A percentile compares a stretch with the other conserved stretches of the same genome.
Conservation (phyloP, 805 yeast species). For the Wickerhamiella kazuoi region DNA sequence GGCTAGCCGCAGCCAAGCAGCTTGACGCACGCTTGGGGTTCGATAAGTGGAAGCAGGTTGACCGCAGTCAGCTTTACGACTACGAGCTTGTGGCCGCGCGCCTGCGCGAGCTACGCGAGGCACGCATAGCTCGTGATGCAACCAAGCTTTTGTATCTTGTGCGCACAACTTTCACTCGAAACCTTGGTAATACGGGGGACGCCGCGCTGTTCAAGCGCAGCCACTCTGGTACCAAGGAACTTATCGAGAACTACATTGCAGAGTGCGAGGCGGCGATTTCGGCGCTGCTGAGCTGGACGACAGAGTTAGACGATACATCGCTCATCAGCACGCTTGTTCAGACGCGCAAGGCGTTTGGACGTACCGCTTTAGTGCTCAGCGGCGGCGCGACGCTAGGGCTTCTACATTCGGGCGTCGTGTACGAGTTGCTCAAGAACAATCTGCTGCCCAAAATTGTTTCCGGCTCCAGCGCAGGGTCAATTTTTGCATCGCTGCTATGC, state of each 20-base stretch:
- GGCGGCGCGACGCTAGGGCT: constrained; percentile 95
- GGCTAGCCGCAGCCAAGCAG: constrained; percentile 47
- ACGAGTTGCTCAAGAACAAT: constrained; percentile 55
- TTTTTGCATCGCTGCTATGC: constrained; percentile 76
- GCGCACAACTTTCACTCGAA: constrained; percentile 70
- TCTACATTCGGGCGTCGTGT: constrained; percentile 80
- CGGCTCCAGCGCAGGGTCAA: constrained; percentile 94
- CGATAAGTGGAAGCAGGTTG: constrained; percentile 51
- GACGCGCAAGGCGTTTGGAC: constrained; percentile 78
- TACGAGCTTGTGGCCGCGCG: constrained; percentile 37
- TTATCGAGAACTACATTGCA: constrained; percentile 65
- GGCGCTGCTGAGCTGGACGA: constrained; percentile 14
- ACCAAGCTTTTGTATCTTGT: constrained; percentile 50
- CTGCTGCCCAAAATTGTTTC: constrained; percentile 74
- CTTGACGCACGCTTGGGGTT: constrained; percentile 50
- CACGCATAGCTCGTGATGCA: constrained; percentile 42
- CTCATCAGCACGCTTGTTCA: constrained; percentile 65
- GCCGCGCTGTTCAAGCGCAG: constrained; percentile 59
- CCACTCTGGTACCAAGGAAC: constrained; percentile 65
- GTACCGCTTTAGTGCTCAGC: constrained; percentile 84
- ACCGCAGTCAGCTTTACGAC: constrained; percentile 55
- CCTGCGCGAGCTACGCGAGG: constrained; percentile 37
- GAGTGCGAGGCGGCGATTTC: constrained; percentile 50
- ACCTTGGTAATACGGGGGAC: constrained; percentile 76
- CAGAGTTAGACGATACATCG: constrained; percentile 38